These are phyloP conservation scores for Mycena sanguinolenta DNA, from an alignment of 768 basidiomycete genomes.

Conservation along the genomic window DNA sequence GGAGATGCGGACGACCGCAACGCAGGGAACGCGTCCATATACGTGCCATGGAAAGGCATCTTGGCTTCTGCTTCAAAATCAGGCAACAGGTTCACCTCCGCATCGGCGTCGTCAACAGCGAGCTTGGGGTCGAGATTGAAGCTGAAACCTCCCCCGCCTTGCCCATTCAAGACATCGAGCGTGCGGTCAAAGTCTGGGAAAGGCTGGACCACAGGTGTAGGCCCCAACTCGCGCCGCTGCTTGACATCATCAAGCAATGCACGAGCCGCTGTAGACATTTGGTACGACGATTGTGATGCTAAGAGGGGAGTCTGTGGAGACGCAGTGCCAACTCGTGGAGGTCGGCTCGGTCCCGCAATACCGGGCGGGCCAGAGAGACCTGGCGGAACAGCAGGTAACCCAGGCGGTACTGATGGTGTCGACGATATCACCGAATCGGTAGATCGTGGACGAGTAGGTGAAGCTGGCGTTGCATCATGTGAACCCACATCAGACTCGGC, in stretches of 20 bases:
- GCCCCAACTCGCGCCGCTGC: conserved; percentile 73
- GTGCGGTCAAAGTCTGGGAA: conserved; percentile 94
- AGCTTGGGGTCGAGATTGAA: conserved; percentile 89
- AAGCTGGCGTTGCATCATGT: conserved; percentile 56
- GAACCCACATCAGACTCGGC: conserved; percentile 67
- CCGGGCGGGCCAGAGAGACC: conserved; percentile 67
- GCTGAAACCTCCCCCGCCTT: conserved; percentile 78
- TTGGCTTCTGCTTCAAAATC: conserved; percentile 67
- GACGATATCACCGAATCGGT: conserved; percentile 54
- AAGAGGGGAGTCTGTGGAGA: conserved; percentile 65
- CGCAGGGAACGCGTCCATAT: conserved; percentile 79
- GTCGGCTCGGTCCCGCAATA: conserved; percentile 69
- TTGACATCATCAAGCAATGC: conserved; percentile 89
- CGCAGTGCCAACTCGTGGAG: conserved; percentile 61
- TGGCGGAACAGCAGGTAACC: conserved; percentile 54
- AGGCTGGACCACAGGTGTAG: conserved; percentile 64
- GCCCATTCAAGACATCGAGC: conserved; percentile 76
- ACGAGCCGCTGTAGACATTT: conserved; percentile 89
- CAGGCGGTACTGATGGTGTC: conserved; percentile 49
- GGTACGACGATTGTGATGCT: conserved; percentile 77
- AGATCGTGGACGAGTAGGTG: conserved; percentile 57
- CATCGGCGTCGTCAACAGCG: conserved; percentile 60
- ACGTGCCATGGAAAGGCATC: conserved; percentile 74
- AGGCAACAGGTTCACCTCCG: conserved; percentile 54
- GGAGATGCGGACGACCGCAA: conserved; percentile 56